Base-by-base conservation (phyloP, 306 rosid genomes). In the Ziziphus jujuba region DNA sequence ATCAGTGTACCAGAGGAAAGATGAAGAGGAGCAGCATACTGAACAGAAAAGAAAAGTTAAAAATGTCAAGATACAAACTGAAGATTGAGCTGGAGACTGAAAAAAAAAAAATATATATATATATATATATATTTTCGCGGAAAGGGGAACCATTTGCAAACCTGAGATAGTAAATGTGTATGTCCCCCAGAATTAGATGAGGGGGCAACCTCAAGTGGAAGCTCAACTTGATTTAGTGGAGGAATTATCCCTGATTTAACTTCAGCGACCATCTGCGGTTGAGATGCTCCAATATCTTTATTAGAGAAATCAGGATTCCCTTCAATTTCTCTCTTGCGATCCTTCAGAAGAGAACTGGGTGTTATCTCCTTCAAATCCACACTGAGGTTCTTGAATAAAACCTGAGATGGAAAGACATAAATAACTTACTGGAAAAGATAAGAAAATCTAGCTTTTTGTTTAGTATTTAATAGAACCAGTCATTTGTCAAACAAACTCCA, bases 251-350 rank as follows among this genome's bases (percentile, higher is more conserved):
- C 81, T 44, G 97, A 59, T 82, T 90, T 95, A 20, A 83, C 82
- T 72, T 95, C 99, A 55, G 87, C 45, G 61, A 85, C 82, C 68
- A 91, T 77, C 78, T 85, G 99, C 31, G 95, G 40, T 74, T 85
- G 97, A 70, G 99, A 68, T 75, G 84, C 88, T 38, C 92, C 99
- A 43, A 87, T 82, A 75, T 95, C 99, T 75, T 95, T 95, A 73
- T 91, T 95, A 15, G 99, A 91, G 80, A 95, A 95, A 87, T 95
- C 99, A 69, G 99, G 99, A 81, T 95, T 95, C 63, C 99, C 99
- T 87, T 91, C 99, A 69, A 91, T 54, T 81, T 95, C 99, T 82
- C 99, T 85, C 59, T 81, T 91, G 25, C 87, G 85, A 69, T 95
- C 96, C 84, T 87, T 91, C 47, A 95, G 89, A 72, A 91, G 96